These are phyloP conservation scores for Antrodiella citrinella DNA, from an alignment of 768 basidiomycete species.

Conservation along the genomic window DNA sequence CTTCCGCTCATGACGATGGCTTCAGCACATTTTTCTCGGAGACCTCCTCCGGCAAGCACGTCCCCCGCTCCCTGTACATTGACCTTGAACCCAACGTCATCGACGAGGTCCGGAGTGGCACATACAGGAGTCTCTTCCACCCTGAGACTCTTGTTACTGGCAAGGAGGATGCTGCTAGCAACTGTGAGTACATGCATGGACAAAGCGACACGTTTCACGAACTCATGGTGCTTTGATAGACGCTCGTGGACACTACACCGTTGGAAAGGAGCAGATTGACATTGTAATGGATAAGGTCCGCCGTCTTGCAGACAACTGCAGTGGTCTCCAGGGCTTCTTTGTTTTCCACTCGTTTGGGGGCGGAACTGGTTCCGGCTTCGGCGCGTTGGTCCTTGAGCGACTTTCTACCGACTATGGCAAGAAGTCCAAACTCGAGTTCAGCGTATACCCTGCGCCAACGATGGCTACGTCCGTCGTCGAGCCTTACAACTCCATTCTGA, in stretches of 20 bases:
- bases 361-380: conserved; percentile 98
- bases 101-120: conserved; percentile 93
- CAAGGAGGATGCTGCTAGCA: conserved; percentile 99
- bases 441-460: conserved; percentile 93
- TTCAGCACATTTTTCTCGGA: conserved; percentile 99
- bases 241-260: conserved; percentile 97
- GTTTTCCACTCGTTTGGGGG: conserved; percentile 99
- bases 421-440: conserved; percentile 98
- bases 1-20: conserved; percentile 74
- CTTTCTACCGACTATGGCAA: conserved; percentile 99
- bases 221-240: conserved; percentile 37
- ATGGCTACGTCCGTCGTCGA: conserved; percentile 96
- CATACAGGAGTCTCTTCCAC: conserved; percentile 96
- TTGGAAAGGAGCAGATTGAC: conserved; percentile 98
- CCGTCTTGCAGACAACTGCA: conserved; percentile 95
- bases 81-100: conserved; percentile 97
- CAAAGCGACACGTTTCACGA: conserved; percentile 7
- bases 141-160: conserved; percentile 97
- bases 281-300: conserved; percentile 95
- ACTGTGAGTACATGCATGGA: conserved; percentile 51
- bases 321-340: conserved; percentile 98
- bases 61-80: conserved; percentile 95
- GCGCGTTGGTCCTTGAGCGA: conserved; percentile 93
- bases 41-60: conserved; percentile 93
- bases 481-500: conserved; percentile 96